phyloP scores from a whole-genome alignment of 1,139 yeast genomes.

The Ogataea hybrid region DNA sequence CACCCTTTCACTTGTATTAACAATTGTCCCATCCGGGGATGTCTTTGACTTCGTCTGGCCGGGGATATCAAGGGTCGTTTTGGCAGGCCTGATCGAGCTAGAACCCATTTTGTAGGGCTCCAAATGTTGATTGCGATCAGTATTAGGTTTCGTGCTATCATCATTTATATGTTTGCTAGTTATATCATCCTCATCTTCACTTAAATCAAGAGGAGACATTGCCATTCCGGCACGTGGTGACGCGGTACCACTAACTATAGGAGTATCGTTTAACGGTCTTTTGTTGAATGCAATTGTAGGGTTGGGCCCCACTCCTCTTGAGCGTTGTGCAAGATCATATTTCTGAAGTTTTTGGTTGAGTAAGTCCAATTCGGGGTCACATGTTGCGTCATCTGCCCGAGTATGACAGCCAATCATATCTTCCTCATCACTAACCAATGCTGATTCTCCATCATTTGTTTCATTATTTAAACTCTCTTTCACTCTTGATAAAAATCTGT shows the following conservation, averaged over 20 bases:
- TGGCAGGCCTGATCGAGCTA: not conserved
- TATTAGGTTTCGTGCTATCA: not conserved
- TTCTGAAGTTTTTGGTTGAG: constrained; percentile 1
- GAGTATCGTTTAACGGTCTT: constrained; percentile 72
- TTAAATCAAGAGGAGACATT: constrained; percentile 30
- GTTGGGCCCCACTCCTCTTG: not conserved
- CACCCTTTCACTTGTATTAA: constrained; percentile 34
- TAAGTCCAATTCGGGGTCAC: not conserved
- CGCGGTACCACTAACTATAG: constrained; percentile 52
- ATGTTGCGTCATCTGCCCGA: not conserved
- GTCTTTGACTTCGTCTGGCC: constrained; percentile 84
- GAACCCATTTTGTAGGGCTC: not conserved
- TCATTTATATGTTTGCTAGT: constrained; percentile 1
- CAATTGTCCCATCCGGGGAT: constrained; percentile 80
- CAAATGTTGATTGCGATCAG: no score
- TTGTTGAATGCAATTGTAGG: constrained; percentile 53
- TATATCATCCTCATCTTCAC: constrained; percentile 28
- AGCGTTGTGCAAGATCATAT: not conserved
- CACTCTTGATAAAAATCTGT: no score
- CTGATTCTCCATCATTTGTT: constrained; percentile 20
- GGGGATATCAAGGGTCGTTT: constrained; percentile 87
- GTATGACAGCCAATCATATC: constrained; percentile 9
- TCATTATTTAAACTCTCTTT: no score
- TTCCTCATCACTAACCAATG: constrained; percentile 27
- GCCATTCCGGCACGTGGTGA: constrained; percentile 45